Base-by-base conservation (phyloP, 352 stramenopile species). In the Phytophthora nicotianae region DNA sequence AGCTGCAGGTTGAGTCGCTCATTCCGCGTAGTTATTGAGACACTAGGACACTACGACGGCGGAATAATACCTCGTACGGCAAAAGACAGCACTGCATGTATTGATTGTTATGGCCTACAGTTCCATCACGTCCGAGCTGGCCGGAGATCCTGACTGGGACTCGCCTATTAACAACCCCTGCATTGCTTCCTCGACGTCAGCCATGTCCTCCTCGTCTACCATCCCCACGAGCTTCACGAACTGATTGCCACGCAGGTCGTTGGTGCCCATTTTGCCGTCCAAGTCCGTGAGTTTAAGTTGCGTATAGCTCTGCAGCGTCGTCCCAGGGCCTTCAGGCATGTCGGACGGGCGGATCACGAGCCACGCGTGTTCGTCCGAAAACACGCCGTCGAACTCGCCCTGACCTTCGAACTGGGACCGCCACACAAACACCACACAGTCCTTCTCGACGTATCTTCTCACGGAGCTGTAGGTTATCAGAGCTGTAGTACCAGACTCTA, bases 351-450 rank as follows among this genome's bases (percentile, higher is more conserved):
- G 58, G 27, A 66, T 20, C 41, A 50, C 50, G 21, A 66, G 32
- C 78, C 78, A 87, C 21, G 66, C 77, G 4, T 70, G 81, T 26
- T 87, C 75, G 37, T 87, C 68, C 48, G 72, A 69, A 43, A 72
- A 72, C 67, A 83, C 59, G 0, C 46, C 65, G 40, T 64, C 72
- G 41, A 64, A 66, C 49, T 53, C 54, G 20, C 58, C 50, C 21
- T 71, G 63, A 17, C 70, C 70, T 46, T 83, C 65, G 0, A 48
- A 62, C 5, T 77, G 58, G 3, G 57, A 51, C 3, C 74, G 72
- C 79, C 74, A 88, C n/a, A 86, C 76, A 9, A 84, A 63, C 65
- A 85, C 79, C 40, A 81, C 68, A 20, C 79, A 67, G 11, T 78
- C 58, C 0, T 33, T 43, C 26, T 86, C 68, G 1, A 72, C 55